These are phyloP conservation scores for Mortierella hygrophila DNA, from an alignment of 192 early-diverging fungal genomes.

Conservation along the genomic window DNA sequence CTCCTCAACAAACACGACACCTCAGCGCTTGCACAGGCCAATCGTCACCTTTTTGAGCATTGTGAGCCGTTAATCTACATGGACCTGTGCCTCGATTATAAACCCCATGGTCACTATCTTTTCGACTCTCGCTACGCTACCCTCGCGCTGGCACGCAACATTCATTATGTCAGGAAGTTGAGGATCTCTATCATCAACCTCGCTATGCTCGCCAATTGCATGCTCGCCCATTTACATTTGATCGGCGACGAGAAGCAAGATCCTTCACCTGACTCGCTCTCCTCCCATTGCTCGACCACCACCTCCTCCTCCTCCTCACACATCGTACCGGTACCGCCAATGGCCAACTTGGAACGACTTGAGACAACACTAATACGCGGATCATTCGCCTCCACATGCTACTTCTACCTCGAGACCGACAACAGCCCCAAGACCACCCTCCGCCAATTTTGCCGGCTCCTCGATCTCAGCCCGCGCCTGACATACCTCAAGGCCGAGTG, in stretches of 20 bases:
- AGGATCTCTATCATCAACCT: background rate
- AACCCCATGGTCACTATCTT: background rate
- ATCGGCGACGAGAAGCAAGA: background rate
- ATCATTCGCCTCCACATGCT: background rate
- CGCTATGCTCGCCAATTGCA: background rate
- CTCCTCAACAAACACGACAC: background rate
- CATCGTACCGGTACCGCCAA: background rate
- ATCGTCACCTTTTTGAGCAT: background rate
- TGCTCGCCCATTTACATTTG: background rate
- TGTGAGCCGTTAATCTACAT: background rate
- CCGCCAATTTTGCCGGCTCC: background rate
- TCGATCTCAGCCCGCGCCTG: background rate
- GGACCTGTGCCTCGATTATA: background rate
- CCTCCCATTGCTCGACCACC: background rate
- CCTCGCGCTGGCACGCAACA: background rate
- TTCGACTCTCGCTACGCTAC: background rate
- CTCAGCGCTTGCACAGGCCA: background rate
- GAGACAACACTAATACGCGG: background rate
- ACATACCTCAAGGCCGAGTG: background rate
- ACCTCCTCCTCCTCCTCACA: background rate
- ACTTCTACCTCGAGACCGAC: background rate
- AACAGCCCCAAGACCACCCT: background rate
- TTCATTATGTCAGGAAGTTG: background rate
- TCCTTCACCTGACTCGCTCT: background rate
- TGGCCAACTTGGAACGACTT: background rate